Base-by-base conservation (phyloP, 768 basidiomycete genomes). In the Naganishia onofrii region DNA sequence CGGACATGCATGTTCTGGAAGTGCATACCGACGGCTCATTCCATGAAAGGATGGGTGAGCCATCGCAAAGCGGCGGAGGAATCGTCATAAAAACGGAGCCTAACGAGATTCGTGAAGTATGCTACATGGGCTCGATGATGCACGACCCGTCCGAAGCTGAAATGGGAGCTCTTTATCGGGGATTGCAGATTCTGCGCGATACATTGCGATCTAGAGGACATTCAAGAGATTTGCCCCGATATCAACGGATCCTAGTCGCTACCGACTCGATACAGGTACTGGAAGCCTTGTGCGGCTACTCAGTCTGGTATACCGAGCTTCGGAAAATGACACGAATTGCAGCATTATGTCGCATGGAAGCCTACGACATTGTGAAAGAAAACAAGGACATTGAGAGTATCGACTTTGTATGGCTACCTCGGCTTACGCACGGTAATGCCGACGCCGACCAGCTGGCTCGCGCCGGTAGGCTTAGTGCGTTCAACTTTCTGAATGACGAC, bases 61-160 rank as follows among this genome's bases (percentile, higher is more conserved):
- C 21, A n/a, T 63, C 60, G 23, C 60, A 63, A 28, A 63, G 60
- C 38, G 60, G 60, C 26, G 60, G 60, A 15, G 60, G 60, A 17
- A 63, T 63, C n/a, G 9, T 44, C 12, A 44, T 63, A 26, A 12
- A 63, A 44, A 63, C 28, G 38, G 32, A 42, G 28, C 38, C 60
- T 0, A 17, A 63, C n/a, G 34, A 42, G 36, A 63, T 63, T 36
- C 36, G 60, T 12, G 38, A 63, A 44, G 26, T 26, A 26, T 63
- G 60, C 60, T 63, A 63, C 32, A 63, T 63, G 60, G 60, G 60
- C 42, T 46, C 60, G n/a, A 63, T 63, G 60, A 63, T 63, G 60
- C 60, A 63, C 29, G n/a, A 63, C 32, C 15, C 60, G 2, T 63
- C 60, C 1, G 60, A 63, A 28, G 38, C 60, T 12, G 60, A 63